Percentiles rank a stretch among this genome's conserved stretches.
These are phyloP conservation scores for Smallanthus sonchifolius DNA, from an alignment of 129 eudicot genomes.

Conservation along the genomic window DNA sequence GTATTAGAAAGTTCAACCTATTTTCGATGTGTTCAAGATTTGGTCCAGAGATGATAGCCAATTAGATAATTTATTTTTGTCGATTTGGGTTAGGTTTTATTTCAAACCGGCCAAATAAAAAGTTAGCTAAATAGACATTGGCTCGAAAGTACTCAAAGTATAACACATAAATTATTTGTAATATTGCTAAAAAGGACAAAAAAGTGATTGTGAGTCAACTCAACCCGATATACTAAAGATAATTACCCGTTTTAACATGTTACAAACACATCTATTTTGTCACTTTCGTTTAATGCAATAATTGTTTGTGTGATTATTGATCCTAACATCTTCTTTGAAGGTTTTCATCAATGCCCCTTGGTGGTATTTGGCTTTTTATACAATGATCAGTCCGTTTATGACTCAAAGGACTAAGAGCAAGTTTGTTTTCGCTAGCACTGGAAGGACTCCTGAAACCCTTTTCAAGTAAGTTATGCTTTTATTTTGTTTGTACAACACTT, in stretches of 20 bases:
- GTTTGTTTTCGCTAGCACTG: conserved; percentile 77
- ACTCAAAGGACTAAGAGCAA: conserved; percentile 93
- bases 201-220: neutral
- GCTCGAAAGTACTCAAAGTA: neutral
- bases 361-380: conserved; percentile 90
- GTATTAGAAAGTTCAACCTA: neutral
- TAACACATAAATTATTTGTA: neutral
- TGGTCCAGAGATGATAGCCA: neutral
- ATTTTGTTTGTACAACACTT: neutral
- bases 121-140: neutral
- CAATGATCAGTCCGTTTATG: conserved; percentile 78
- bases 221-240: neutral
- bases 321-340: conserved; percentile 30
- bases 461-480: conserved; percentile 54
- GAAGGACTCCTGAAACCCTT: conserved; percentile 73
- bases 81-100: neutral
- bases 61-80: too few relatives aligned
- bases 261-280: neutral
- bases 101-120: neutral
- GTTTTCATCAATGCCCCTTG: conserved; percentile 89
- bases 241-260: too few relatives aligned
- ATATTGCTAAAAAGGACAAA: neutral
- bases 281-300: neutral
- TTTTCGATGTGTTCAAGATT: neutral
- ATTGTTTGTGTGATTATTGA: neutral